Percentiles rank a stretch among this genome's conserved stretches.
phyloP scores from a whole-genome alignment of 352 stramenopile species.

The Globisporangium polare region DNA sequence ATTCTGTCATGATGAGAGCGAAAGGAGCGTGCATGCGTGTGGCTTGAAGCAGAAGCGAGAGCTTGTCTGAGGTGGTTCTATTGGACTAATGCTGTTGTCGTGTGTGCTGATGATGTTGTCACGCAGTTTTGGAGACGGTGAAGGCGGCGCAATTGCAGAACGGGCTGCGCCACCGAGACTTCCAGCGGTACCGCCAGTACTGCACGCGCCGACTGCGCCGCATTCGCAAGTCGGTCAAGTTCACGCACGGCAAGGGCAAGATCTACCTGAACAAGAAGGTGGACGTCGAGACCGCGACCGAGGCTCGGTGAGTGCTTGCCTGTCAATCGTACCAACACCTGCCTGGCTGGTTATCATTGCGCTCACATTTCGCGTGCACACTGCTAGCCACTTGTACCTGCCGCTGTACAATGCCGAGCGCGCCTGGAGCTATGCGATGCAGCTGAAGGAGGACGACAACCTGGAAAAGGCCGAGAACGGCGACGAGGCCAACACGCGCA shows the following conservation, averaged over 20 bases:
- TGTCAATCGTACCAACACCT: not conserved
- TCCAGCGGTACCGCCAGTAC: constrained; percentile 90
- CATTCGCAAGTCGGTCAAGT: constrained; percentile 87
- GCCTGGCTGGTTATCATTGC: not conserved
- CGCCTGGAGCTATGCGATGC: constrained; percentile 90
- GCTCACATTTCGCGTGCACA: not conserved
- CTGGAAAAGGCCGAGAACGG: constrained; percentile 82
- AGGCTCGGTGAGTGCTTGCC: constrained; percentile 38
- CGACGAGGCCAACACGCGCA: constrained; percentile 82
- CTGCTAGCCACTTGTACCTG: constrained; percentile 65
- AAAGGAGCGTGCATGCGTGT: not conserved
- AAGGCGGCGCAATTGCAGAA: constrained; percentile 90
- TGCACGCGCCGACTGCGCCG: constrained; percentile 82
- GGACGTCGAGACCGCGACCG: constrained; percentile 66
- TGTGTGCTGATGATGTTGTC: not conserved
- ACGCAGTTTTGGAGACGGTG: constrained; percentile 78
- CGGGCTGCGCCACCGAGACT: constrained; percentile 87
- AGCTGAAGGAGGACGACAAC: constrained; percentile 88
- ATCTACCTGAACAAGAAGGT: constrained; percentile 82
- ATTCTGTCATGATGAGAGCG: no score
- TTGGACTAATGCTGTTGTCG: not conserved
- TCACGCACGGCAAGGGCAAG: constrained; percentile 86
- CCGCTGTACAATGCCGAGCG: constrained; percentile 89
- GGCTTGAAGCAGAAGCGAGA: not conserved
- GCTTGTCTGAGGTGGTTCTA: not conserved